phyloP scores from a whole-genome alignment of 768 basidiomycete species.

The Leccinum disarticulatum region DNA sequence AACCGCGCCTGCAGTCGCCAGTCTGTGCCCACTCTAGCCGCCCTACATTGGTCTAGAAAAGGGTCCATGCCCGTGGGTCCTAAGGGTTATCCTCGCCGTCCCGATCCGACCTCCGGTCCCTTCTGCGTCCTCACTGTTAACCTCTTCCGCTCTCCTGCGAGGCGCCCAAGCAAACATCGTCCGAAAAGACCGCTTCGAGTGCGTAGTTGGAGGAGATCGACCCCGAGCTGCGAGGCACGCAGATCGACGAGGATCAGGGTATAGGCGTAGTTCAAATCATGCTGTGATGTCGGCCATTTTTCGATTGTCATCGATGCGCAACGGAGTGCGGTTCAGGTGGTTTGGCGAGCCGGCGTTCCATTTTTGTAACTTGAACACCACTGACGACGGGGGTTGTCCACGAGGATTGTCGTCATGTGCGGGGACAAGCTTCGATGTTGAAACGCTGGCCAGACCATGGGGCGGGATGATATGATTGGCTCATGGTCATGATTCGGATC shows the following conservation, averaged over 20 bases:
- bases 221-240: constrained; percentile 2
- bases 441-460: neutral
- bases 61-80: constrained; percentile 8
- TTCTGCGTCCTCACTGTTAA: neutral
- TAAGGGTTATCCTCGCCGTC: constrained; percentile 4
- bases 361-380: neutral
- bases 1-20: no score
- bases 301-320: neutral
- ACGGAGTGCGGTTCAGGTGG: neutral
- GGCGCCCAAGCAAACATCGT: constrained; percentile 14
- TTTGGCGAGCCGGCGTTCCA: neutral
- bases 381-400: neutral
- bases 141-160: neutral
- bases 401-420: neutral
- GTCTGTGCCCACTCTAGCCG: no score
- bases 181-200: constrained; percentile 20
- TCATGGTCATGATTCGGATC: neutral
- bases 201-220: constrained; percentile 26
- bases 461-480: neutral
- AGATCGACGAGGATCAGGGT: neutral
- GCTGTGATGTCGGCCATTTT: neutral
- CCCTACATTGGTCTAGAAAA: no score
- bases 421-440: neutral
- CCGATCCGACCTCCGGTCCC: constrained; percentile 22
- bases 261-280: neutral